phyloP scores from a whole-genome alignment of 805 yeast genomes.

The Naumovozyma dairenensis region DNA sequence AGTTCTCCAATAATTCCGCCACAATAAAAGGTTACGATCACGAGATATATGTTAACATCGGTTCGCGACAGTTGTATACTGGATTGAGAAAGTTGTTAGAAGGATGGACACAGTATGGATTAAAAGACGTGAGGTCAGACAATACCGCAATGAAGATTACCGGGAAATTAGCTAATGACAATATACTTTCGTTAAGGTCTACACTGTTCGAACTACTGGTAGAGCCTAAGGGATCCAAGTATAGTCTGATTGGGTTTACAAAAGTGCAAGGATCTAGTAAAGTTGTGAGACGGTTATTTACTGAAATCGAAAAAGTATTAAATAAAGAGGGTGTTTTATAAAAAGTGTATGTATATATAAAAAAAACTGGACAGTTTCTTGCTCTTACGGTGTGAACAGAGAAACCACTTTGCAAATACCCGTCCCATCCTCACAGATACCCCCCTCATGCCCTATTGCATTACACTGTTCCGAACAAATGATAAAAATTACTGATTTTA shows the following conservation, averaged over 20 bases:
- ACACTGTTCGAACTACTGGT: constrained; percentile 54
- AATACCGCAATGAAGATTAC: constrained; percentile 36
- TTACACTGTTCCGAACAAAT: no score
- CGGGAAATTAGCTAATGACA: constrained; percentile 55
- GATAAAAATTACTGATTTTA: no score
- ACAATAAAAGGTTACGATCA: constrained; percentile 7
- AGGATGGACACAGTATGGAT: constrained; percentile 65
- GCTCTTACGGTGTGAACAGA: no score
- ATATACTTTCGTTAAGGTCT: constrained; percentile 52
- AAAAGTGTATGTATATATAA: no score
- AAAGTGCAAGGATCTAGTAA: constrained; percentile 57
- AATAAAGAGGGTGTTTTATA: constrained; percentile 48
- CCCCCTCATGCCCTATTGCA: no score
- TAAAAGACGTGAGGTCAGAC: constrained; percentile 43
- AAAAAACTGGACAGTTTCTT: no score
- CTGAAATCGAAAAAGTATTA: constrained; percentile 56
- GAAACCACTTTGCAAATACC: no score
- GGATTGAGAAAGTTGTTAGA: constrained; percentile 52
- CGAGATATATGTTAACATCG: constrained; percentile 26
- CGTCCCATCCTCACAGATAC: no score
- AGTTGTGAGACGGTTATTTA: constrained; percentile 48
- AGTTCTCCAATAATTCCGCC: constrained; percentile 23
- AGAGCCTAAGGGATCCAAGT: constrained; percentile 34
- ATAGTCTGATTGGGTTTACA: constrained; percentile 47
- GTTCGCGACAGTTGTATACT: constrained; percentile 46